Percentiles rank a stretch among this genome's conserved stretches.
Conservation (phyloP, 768 basidiomycete genomes). For the Kwoniella sp. region DNA sequence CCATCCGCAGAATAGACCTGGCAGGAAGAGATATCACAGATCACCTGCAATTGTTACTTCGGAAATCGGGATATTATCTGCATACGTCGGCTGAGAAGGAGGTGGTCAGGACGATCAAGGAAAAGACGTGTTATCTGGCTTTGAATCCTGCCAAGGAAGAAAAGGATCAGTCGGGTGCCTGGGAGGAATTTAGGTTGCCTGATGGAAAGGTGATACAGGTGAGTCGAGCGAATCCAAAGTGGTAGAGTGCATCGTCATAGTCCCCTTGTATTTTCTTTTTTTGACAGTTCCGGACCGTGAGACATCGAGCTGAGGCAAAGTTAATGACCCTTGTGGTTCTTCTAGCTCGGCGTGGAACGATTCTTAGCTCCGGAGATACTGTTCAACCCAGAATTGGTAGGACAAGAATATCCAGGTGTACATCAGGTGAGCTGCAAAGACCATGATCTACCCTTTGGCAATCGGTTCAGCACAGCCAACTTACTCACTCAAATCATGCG, state of each 20-base stretch:
- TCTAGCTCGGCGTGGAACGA: conserved; percentile 86
- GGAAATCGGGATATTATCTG: conserved; percentile 91
- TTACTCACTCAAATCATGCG: no score
- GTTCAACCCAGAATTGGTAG: conserved; percentile 96
- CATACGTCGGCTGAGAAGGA: conserved; percentile 97
- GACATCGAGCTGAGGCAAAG: no score
- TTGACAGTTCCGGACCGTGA: no score
- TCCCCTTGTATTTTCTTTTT: background rate
- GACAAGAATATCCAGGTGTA: conserved; percentile 93
- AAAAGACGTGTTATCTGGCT: conserved; percentile 96
- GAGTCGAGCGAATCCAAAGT: conserved; percentile 33
- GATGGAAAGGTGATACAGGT: conserved; percentile 94
- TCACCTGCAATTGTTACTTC: conserved; percentile 86
- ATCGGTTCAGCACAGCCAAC: background rate
- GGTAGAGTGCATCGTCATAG: background rate
- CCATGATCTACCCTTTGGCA: background rate
- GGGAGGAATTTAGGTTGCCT: conserved; percentile 87
- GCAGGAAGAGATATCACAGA: conserved; percentile 97
- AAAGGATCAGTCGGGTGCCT: conserved; percentile 73
- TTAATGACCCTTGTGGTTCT: conserved; percentile 1
- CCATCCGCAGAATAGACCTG: conserved; percentile 91
- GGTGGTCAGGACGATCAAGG: conserved; percentile 95
- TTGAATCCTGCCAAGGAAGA: conserved; percentile 92
- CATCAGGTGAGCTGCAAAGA: conserved; percentile 65
- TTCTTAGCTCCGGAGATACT: conserved; percentile 96